Conservation (phyloP, 441 rosid species). For the Erodium trifolium region DNA sequence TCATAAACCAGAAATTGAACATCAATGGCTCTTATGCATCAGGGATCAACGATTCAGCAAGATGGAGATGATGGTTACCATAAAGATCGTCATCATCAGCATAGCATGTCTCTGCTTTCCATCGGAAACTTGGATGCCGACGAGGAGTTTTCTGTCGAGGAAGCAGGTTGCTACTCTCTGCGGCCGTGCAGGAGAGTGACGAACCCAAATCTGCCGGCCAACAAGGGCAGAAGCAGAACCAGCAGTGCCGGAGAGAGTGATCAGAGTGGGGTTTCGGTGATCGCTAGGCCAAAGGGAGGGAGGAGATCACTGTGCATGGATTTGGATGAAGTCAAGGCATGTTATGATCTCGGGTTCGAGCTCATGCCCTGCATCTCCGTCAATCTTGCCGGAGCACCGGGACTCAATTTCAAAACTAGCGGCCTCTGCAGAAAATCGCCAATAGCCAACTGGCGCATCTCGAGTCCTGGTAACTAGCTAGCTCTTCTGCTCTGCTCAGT, state of each 20-base stretch:
- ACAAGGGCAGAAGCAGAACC: slow-evolving; percentile 30
- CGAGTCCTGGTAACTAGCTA: slow-evolving; percentile 65
- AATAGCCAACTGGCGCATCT: slow-evolving; percentile 78
- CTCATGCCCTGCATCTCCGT: slow-evolving; percentile 17
- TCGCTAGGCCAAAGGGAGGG: slow-evolving; percentile 72
- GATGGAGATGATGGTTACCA: not conserved
- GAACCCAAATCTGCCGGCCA: slow-evolving; percentile 10
- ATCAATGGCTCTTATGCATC: not conserved
- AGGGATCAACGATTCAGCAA: not conserved
- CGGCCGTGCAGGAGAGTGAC: slow-evolving; percentile 40
- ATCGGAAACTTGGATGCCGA: slow-evolving; percentile 57
- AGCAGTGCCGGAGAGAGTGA: slow-evolving; percentile 34
- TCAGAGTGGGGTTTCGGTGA: slow-evolving; percentile 41
- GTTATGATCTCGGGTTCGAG: slow-evolving; percentile 76
- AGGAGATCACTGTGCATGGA: slow-evolving; percentile 57
- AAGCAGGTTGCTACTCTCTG: slow-evolving; percentile 36
- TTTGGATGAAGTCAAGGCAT: slow-evolving; percentile 68
- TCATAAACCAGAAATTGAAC: not conserved
- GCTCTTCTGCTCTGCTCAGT: not conserved
- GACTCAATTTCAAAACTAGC: slow-evolving; percentile 35
- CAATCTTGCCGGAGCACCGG: not conserved
- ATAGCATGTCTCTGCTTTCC: slow-evolving; percentile 33
- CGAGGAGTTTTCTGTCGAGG: slow-evolving; percentile 52
- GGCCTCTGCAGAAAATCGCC: slow-evolving; percentile 88
- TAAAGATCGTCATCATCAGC: not conserved